Evolutionary conservation across 257 asterid genomes (phyloP).

Genomic region (Capsicum chinense): DNA sequence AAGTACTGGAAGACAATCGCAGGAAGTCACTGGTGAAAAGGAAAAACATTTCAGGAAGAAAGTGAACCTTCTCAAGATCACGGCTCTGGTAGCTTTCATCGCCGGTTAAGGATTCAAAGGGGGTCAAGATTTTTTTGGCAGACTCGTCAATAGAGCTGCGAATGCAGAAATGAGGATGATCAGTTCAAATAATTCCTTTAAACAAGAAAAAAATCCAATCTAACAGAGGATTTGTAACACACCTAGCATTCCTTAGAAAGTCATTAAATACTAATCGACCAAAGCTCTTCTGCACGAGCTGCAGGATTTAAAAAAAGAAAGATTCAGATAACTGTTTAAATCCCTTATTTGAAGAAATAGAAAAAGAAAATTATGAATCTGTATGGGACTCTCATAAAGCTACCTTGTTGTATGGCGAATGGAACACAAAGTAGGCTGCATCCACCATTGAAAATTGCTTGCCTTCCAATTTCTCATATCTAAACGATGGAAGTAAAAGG

Average conservation of each 20-base stretch:
- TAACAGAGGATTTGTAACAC: background rate
- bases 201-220: background rate
- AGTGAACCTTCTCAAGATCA: conserved; percentile 91
- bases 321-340: background rate
- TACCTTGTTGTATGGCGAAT: conserved; percentile 99
- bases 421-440: conserved; percentile 86
- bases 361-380: background rate
- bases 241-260: conserved; percentile 76
- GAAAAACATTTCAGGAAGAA: background rate
- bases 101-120: conserved; percentile 66
- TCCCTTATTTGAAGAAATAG: background rate
- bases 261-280: conserved; percentile 85
- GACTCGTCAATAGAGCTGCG: conserved; percentile 83
- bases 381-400: conserved; percentile 26
- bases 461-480: conserved; percentile 86
- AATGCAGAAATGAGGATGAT: conserved; percentile 30
- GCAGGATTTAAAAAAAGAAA: conserved; percentile 38
- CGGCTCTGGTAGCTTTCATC: conserved; percentile 95
- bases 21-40: background rate
- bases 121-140: conserved; percentile 72
- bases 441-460: conserved; percentile 76
- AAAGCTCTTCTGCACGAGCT: conserved; percentile 99
- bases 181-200: conserved; percentile 26
- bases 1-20: background rate
- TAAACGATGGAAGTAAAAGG: conserved; percentile 40